These are phyloP conservation scores for Trichoderma afroharzianum DNA, from an alignment of 2,329 filamentous ascomycete species.

Conservation along the genomic window DNA sequence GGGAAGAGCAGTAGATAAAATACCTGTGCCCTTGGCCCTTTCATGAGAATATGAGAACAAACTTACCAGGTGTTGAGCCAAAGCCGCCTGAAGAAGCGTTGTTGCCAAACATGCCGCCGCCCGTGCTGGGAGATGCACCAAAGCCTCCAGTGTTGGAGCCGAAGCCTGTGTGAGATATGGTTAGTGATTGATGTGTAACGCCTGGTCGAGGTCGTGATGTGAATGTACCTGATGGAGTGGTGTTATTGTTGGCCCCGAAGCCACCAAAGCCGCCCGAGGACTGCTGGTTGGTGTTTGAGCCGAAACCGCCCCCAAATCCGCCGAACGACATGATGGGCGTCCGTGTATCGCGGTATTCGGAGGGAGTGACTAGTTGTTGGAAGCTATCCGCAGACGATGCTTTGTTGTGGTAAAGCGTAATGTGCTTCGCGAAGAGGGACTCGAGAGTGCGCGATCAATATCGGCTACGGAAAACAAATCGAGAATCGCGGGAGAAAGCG, in stretches of 20 bases:
- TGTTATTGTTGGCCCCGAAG: constrained; percentile 46
- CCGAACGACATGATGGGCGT: constrained; percentile 50
- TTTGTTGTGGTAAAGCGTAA: not conserved
- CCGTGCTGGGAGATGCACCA: constrained; percentile 35
- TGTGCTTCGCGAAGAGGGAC: constrained; percentile 4
- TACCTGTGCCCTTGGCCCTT: constrained; percentile 11
- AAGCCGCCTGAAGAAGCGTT: constrained; percentile 35
- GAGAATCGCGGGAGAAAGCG: constrained; percentile 12
- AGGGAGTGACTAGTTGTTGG: constrained; percentile 10
- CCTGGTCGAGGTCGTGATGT: constrained; percentile 17
- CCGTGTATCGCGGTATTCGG: constrained; percentile 22
- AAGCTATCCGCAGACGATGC: constrained; percentile 17
- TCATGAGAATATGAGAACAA: not conserved
- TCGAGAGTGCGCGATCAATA: constrained; percentile 6
- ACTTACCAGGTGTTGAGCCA: constrained; percentile 34
- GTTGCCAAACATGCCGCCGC: constrained; percentile 45
- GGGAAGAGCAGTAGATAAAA: constrained; percentile 17
- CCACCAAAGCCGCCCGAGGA: constrained; percentile 52
- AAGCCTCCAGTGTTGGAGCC: constrained; percentile 39
- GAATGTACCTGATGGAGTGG: constrained; percentile 50
- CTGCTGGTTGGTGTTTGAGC: constrained; percentile 45
- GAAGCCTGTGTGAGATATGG: constrained; percentile 29
- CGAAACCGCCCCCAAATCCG: constrained; percentile 53
- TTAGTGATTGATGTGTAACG: constrained; percentile 26
- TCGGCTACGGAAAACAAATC: constrained; percentile 4